Percentiles rank a stretch among this genome's conserved stretches.
These are phyloP conservation scores for Hydnum rufescens DNA, from an alignment of 768 basidiomycete species.

Conservation along the genomic window DNA sequence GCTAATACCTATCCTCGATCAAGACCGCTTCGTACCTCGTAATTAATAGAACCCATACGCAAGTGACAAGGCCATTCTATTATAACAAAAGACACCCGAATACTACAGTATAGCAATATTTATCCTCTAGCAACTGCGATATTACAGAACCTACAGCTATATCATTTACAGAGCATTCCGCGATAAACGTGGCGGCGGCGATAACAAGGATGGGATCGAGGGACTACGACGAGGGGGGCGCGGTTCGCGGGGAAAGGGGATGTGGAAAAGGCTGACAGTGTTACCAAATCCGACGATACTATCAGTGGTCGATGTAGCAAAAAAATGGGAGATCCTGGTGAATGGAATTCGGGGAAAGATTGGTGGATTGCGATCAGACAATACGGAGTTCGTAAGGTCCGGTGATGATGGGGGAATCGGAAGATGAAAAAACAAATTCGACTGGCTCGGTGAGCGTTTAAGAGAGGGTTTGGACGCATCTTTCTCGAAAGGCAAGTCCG, in stretches of 20 bases:
- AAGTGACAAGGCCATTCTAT: too few relatives aligned
- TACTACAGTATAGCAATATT: too few relatives aligned
- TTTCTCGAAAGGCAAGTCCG: background rate
- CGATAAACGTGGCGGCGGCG: too few relatives aligned
- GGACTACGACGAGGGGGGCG: background rate
- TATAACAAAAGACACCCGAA: too few relatives aligned
- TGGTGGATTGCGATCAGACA: slow-evolving; percentile 1
- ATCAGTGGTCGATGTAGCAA: slow-evolving; percentile 20
- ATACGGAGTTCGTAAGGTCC: background rate
- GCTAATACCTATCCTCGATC: too few relatives aligned
- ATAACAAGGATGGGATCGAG: too few relatives aligned
- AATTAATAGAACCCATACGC: too few relatives aligned
- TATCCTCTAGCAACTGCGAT: too few relatives aligned
- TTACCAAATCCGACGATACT: slow-evolving; percentile 62
- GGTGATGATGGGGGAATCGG: background rate
- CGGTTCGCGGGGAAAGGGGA: background rate
- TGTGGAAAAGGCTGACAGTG: slow-evolving; percentile 38
- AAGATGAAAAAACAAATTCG: background rate
- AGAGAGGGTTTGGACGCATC: background rate
- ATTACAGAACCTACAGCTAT: too few relatives aligned
- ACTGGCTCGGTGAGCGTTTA: background rate
- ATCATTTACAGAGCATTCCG: too few relatives aligned
- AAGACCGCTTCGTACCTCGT: too few relatives aligned
- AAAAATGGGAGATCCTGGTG: slow-evolving; percentile 40
- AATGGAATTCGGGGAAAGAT: slow-evolving; percentile 47